phyloP scores from a whole-genome alignment of 2,329 filamentous ascomycete genomes.

The Penicillium sp. region DNA sequence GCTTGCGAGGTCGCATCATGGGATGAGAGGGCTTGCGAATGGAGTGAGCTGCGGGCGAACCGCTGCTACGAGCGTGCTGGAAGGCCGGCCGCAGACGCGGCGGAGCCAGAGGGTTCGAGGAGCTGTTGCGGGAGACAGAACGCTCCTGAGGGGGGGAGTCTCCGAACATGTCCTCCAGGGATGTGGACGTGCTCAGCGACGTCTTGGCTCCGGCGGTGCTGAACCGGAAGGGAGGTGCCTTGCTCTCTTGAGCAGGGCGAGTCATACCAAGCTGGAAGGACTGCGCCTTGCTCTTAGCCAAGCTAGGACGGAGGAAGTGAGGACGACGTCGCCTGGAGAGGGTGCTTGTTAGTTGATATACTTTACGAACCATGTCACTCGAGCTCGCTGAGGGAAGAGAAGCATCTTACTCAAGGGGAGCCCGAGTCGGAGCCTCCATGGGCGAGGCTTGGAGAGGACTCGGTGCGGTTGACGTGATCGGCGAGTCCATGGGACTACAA shows the following conservation, averaged over 20 bases:
- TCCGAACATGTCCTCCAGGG: constrained; percentile 77
- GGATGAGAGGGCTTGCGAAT: constrained; percentile 72
- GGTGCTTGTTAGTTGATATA: constrained; percentile 15
- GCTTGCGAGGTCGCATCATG: constrained; percentile 76
- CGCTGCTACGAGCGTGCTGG: constrained; percentile 63
- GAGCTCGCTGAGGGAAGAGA: neutral
- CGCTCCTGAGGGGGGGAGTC: constrained; percentile 75
- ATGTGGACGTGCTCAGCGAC: constrained; percentile 62
- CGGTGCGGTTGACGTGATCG: constrained; percentile 36
- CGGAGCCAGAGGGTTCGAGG: constrained; percentile 57
- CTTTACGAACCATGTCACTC: neutral
- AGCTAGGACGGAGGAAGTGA: constrained; percentile 70
- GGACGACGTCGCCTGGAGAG: constrained; percentile 64
- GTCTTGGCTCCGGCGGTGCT: constrained; percentile 58
- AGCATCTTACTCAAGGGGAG: constrained; percentile 39
- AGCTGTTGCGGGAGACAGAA: constrained; percentile 62
- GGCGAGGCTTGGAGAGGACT: constrained; percentile 45
- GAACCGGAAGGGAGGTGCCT: constrained; percentile 75
- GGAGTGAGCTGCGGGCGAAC: constrained; percentile 72
- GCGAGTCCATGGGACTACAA: constrained; percentile 47
- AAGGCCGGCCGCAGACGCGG: constrained; percentile 68
- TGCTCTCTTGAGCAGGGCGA: constrained; percentile 63
- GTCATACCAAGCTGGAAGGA: constrained; percentile 66
- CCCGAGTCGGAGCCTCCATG: constrained; percentile 33
- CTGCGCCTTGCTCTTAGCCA: constrained; percentile 73